Evolutionary conservation across 768 basidiomycete genomes (phyloP).

Genomic region (Boletus eberwhitei): DNA sequence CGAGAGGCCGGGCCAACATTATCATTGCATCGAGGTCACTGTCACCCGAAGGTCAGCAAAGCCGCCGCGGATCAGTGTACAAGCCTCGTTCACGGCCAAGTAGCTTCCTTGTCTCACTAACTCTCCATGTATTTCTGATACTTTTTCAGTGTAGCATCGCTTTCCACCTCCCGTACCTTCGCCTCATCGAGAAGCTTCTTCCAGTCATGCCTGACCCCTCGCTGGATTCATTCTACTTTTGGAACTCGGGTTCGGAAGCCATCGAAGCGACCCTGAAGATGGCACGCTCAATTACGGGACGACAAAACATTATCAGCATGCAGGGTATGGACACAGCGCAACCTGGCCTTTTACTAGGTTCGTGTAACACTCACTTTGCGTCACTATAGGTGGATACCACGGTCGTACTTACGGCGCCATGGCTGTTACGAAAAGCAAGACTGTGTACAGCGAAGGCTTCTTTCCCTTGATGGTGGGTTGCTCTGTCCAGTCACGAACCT

Average conservation of each 20-base stretch:
- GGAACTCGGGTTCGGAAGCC: slow-evolving; percentile 95
- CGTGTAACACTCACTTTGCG: background rate
- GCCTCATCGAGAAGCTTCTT: slow-evolving; percentile 79
- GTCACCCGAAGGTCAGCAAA: slow-evolving; percentile 80
- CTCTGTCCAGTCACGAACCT: background rate
- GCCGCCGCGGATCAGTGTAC: slow-evolving; percentile 89
- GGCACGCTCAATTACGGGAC: slow-evolving; percentile 70
- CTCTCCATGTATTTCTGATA: background rate
- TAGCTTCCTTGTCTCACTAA: slow-evolving; percentile 24
- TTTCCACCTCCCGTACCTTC: slow-evolving; percentile 81
- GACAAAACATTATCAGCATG: slow-evolving; percentile 88
- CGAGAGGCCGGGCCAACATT: background rate
- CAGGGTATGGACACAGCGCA: slow-evolving; percentile 52
- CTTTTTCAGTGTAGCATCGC: slow-evolving; percentile 80
- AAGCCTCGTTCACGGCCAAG: slow-evolving; percentile 76
- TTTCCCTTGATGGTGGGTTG: slow-evolving; percentile 76
- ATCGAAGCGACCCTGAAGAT: slow-evolving; percentile 89
- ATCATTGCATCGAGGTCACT: slow-evolving; percentile 57
- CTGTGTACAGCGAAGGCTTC: slow-evolving; percentile 76
- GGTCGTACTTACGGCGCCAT: slow-evolving; percentile 92
- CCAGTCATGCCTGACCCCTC: slow-evolving; percentile 90
- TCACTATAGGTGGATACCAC: slow-evolving; percentile 69
- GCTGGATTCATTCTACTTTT: slow-evolving; percentile 94
- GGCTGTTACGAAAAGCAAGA: slow-evolving; percentile 93
- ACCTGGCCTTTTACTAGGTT: background rate